Evolutionary conservation across 2,329 filamentous ascomycete species (phyloP).

Genomic region (Neonectria neomacrospora): DNA sequence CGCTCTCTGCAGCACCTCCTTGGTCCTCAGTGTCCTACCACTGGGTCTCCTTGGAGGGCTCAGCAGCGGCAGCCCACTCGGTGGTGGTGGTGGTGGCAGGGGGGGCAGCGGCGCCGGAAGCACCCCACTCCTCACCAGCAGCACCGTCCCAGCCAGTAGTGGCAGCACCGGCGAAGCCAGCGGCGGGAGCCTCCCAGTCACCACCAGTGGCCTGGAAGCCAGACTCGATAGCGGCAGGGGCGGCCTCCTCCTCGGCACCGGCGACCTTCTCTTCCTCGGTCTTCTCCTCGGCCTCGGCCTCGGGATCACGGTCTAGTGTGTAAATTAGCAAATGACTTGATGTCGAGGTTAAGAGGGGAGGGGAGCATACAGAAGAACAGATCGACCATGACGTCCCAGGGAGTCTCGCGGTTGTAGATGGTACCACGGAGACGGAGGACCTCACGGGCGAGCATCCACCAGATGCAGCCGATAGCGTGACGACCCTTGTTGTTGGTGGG

Average conservation of each 20-base stretch:
- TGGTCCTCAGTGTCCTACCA: constrained; percentile 56
- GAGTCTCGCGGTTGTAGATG: constrained; percentile 92
- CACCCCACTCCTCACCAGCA: constrained; percentile 71
- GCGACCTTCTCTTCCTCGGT: constrained; percentile 91
- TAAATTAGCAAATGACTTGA: constrained; percentile 28
- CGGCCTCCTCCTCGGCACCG: constrained; percentile 86
- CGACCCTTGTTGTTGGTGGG: constrained; percentile 99
- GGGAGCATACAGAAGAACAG: constrained; percentile 89
- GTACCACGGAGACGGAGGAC: constrained; percentile 98
- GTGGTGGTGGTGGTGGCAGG: constrained; percentile 71
- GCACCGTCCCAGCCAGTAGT: constrained; percentile 67
- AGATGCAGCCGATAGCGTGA: constrained; percentile 97
- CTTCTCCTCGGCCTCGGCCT: constrained; percentile 99
- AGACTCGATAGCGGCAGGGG: constrained; percentile 73
- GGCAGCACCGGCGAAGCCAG: constrained; percentile 73
- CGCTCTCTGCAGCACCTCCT: constrained; percentile 26
- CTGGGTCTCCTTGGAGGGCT: constrained; percentile 62
- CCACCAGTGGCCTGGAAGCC: constrained; percentile 74
- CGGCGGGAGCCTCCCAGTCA: constrained; percentile 88
- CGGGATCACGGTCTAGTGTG: constrained; percentile 87
- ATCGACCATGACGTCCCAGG: constrained; percentile 99
- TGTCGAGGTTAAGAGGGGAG: background rate
- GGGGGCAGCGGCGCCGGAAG: constrained; percentile 61
- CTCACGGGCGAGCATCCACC: constrained; percentile 99
- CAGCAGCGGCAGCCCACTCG: constrained; percentile 73